Evolutionary conservation across 805 yeast species (phyloP).

Genomic region (Metschnikowia orientalis): DNA sequence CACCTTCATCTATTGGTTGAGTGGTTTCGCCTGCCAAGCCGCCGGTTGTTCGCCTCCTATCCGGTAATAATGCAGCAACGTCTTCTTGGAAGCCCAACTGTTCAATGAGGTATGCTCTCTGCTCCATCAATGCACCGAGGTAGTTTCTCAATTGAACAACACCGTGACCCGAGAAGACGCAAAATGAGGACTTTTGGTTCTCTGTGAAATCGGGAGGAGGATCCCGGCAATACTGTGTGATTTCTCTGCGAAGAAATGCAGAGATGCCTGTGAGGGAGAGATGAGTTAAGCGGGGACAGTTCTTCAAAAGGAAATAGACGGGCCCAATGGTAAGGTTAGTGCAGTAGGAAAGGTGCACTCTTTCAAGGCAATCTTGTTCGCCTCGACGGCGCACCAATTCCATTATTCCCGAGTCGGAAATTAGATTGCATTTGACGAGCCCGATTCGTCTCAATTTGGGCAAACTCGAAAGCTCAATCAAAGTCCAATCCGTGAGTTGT

Average conservation of each 20-base stretch:
- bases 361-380: conserved; percentile 75
- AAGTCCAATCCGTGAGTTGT: conserved; percentile 79
- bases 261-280: conserved; percentile 87
- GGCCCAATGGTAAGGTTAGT: conserved; percentile 75
- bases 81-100: conserved; percentile 15
- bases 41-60: too few species aligned
- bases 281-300: conserved; percentile 85
- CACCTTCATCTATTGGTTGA: too few species aligned
- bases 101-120: conserved; percentile 17
- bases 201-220: conserved; percentile 91
- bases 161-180: conserved; percentile 92
- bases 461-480: conserved; percentile 68
- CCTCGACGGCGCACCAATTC: conserved; percentile 66
- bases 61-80: conserved; percentile 6
- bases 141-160: conserved; percentile 71
- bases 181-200: conserved; percentile 78
- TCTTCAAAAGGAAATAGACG: conserved; percentile 64
- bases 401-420: conserved; percentile 78
- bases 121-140: conserved; percentile 38
- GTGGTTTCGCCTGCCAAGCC: too few species aligned
- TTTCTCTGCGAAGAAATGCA: conserved; percentile 82
- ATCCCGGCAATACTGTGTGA: conserved; percentile 80
- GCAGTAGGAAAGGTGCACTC: conserved; percentile 92
- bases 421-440: conserved; percentile 81
- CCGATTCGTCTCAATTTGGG: conserved; percentile 88